Evolutionary conservation across 768 basidiomycete genomes (phyloP), one percentile per base, ranked within the genome.

Genomic region (Coprinopsis sp.): DNA sequence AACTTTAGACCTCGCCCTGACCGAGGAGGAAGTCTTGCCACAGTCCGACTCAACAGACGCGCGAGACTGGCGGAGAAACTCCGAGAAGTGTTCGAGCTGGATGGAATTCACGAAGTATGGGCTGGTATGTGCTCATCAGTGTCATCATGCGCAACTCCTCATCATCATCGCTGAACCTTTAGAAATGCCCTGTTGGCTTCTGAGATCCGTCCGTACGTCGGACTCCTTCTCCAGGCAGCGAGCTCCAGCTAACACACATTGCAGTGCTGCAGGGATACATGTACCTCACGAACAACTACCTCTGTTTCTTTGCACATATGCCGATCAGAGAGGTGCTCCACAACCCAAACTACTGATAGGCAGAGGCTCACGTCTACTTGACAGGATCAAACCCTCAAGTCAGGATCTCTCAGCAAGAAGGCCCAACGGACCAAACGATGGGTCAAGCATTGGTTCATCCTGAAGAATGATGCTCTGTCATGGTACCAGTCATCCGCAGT

Each of bases 241-340:
- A 42, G 41, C 27, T 36, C 44, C 8, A 29, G 36, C 36, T 54
- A 47, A 30, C 47, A 44, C 25, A 13, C 46, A 30, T 19, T 19
- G 13, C 63, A 89, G 91, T 98, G 52, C 74, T 99, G 25, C 95
- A 99, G 66, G 95, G 95, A 2, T 98, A 95, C 61, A 90, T 99
- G 80, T 99, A 95, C 63, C 72, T 98, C 39, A 98, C 95, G 1
- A 89, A 89, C 56, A 82, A 86, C 10, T 88, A 95, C 62, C 65
- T 98, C 16, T 97, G 95, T 68, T 99, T 99, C 72, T 99, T 94
- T 64, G 91, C 91, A 2, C 91, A 91, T 62, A 87, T 95, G 82
- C 91, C 91, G 14, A 75, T 82, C 24, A 76, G 84, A 69, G 92
- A 94, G 77, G 93, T 93, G 70, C 41, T 42, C 47, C 49, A 36